These are phyloP conservation scores for Macrolepiota dolichaula DNA, from an alignment of 768 basidiomycete genomes.

Conservation along the genomic window DNA sequence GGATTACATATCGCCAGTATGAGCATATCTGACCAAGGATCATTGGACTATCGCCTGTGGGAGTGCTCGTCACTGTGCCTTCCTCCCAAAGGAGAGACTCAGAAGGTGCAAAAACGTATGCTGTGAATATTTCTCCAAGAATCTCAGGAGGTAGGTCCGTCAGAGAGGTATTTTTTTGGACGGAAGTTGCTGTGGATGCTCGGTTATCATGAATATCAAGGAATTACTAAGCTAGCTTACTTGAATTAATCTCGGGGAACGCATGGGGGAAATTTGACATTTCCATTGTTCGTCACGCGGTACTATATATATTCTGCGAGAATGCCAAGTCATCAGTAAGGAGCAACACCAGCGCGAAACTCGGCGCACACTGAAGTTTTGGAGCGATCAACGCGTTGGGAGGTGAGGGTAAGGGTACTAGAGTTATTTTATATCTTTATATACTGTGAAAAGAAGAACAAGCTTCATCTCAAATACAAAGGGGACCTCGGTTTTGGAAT, in stretches of 20 bases:
- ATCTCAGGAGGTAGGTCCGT: conserved; percentile 2
- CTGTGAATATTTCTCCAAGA: conserved; percentile 2
- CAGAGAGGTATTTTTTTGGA: too few relatives aligned
- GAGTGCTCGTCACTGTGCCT: background rate
- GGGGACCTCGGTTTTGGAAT: background rate
- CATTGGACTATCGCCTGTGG: background rate
- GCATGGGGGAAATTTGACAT: background rate
- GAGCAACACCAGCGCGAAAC: background rate
- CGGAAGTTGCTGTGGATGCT: background rate
- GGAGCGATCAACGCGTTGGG: conserved; percentile 1
- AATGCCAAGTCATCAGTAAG: background rate
- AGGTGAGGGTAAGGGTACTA: background rate
- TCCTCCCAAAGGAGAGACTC: background rate
- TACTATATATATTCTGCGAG: background rate
- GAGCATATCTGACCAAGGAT: conserved; percentile 5
- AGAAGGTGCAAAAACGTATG: conserved; percentile 2
- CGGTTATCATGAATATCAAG: background rate
- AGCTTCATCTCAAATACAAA: background rate
- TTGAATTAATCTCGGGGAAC: background rate
- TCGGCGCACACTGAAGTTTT: background rate
- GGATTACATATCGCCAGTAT: conserved; percentile 1
- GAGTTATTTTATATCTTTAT: background rate
- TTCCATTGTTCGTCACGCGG: background rate
- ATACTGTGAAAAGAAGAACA: background rate
- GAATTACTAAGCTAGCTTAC: background rate